Evolutionary conservation across 345 rosid genomes (phyloP).

Genomic region (Erysimum cheiranthoides): DNA sequence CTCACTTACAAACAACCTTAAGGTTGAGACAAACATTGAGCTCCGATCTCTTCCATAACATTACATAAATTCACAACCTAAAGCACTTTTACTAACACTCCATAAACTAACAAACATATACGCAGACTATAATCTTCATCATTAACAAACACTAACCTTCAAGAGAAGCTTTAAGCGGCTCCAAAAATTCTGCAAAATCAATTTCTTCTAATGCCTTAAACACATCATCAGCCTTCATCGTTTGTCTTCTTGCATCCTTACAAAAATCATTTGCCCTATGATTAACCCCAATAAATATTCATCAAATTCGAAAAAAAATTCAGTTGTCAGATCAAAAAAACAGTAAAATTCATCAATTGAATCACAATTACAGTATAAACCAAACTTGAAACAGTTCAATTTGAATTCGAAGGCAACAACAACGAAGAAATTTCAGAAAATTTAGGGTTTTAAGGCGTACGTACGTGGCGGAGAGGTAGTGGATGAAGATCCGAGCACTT

Average conservation of each 20-base stretch:
- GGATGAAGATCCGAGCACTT: slow-evolving; percentile 76
- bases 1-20: not conserved
- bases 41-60: not conserved
- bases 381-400: not conserved
- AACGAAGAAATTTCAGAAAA: not conserved
- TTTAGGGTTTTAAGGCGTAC: slow-evolving; percentile 46
- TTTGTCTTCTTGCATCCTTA: slow-evolving; percentile 73
- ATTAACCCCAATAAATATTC: not conserved
- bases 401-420: not conserved
- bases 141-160: slow-evolving; percentile 42
- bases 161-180: slow-evolving; percentile 68
- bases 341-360: not conserved
- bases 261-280: slow-evolving; percentile 73
- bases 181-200: slow-evolving; percentile 68
- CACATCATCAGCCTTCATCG: slow-evolving; percentile 70
- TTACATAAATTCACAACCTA: not conserved
- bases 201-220: slow-evolving; percentile 67
- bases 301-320: not conserved
- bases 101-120: not conserved
- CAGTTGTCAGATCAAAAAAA: not conserved
- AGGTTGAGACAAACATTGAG: not conserved
- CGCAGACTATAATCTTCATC: not conserved
- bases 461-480: slow-evolving; percentile 82
- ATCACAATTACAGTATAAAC: not conserved
- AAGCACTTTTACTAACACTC: not conserved